Evolutionary conservation across 2,329 filamentous ascomycete genomes (phyloP).

Genomic region (Pseudocercospora pini-densiflorae): DNA sequence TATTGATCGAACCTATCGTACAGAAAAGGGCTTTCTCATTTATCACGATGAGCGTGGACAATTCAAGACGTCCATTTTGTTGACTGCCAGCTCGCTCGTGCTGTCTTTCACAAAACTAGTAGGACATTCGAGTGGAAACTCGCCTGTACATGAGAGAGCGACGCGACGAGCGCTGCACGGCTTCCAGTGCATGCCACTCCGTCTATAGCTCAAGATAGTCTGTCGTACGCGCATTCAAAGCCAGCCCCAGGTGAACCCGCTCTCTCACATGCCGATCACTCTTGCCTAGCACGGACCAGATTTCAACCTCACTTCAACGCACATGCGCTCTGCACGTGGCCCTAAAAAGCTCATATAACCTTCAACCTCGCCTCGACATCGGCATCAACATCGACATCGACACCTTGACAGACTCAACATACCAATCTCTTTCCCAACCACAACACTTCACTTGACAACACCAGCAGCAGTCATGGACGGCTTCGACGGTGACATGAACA

Average conservation of each 20-base stretch:
- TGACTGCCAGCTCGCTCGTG: neutral
- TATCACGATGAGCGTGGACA: neutral
- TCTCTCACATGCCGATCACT: neutral
- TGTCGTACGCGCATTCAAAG: neutral
- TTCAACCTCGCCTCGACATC: neutral
- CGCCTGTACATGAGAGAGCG: neutral
- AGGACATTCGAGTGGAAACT: neutral
- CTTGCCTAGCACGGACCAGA: neutral
- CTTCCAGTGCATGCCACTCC: neutral
- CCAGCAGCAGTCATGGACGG: neutral
- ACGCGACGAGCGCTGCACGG: neutral
- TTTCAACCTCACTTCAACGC: neutral
- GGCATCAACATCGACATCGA: neutral
- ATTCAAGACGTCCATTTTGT: neutral
- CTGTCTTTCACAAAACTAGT: neutral
- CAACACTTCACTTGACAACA: neutral
- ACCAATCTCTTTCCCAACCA: neutral
- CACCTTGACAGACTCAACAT: neutral
- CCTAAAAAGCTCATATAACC: neutral
- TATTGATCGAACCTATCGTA: too few relatives aligned
- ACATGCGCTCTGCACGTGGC: neutral
- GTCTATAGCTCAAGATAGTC: neutral
- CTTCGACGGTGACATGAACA: slow-evolving; percentile 21
- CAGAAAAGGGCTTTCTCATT: neutral
- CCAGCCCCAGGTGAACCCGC: neutral